Evolutionary conservation across 2,329 filamentous ascomycete genomes (phyloP).

Genomic region (Aspergillus neoniger): DNA sequence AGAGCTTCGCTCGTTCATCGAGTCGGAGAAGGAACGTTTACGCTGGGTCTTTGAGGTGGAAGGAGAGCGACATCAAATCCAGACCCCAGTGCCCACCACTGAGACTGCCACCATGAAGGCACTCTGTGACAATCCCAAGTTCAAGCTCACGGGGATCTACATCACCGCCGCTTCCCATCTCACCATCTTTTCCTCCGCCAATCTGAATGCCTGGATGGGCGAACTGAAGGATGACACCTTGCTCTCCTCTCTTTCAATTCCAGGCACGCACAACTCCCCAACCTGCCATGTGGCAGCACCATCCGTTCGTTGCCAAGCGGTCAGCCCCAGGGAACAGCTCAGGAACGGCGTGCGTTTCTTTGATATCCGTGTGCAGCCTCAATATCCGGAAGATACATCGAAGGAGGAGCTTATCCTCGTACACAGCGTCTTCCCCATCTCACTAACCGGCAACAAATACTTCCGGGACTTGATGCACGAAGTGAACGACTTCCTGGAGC

Average conservation of each 20-base stretch:
- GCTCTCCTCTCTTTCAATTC: conserved; percentile 80
- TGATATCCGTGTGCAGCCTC: conserved; percentile 79
- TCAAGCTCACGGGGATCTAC: conserved; percentile 68
- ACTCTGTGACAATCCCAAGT: conserved; percentile 54
- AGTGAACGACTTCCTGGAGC: conserved; percentile 72
- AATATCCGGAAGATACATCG: conserved; percentile 56
- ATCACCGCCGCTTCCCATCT: conserved; percentile 57
- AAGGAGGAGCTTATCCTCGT: conserved; percentile 76
- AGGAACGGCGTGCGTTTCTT: conserved; percentile 91
- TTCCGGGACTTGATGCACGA: conserved; percentile 72
- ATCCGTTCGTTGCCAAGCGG: conserved; percentile 89
- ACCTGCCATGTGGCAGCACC: conserved; percentile 82
- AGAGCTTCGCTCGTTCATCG: conserved; percentile 61
- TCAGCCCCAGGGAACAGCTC: conserved; percentile 74
- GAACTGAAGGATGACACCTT: conserved; percentile 70
- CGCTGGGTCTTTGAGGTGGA: conserved; percentile 71
- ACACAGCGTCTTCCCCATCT: conserved; percentile 86
- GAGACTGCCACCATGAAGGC: conserved; percentile 64
- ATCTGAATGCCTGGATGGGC: conserved; percentile 77
- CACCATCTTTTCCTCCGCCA: conserved; percentile 69
- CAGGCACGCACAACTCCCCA: conserved; percentile 93
- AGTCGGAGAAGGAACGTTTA: conserved; percentile 63
- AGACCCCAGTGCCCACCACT: conserved; percentile 65
- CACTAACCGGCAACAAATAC: conserved; percentile 77
- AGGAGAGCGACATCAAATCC: conserved; percentile 69